Evolutionary conservation across 179 eudicot species (phyloP).

Genomic region (Nepenthes alata): DNA sequence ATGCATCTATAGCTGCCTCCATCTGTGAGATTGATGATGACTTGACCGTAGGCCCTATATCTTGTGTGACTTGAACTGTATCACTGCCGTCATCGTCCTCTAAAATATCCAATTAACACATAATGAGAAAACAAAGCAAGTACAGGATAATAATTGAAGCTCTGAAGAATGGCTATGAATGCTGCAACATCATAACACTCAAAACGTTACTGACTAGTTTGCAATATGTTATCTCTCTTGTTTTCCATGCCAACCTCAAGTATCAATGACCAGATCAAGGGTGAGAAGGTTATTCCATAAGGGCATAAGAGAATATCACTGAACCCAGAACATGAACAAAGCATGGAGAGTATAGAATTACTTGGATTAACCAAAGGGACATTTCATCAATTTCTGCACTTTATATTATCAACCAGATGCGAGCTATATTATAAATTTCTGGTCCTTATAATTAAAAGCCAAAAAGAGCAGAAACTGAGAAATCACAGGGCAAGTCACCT

Average conservation of each 20-base stretch:
- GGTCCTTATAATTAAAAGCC: too few relatives aligned
- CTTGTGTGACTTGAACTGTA: slow-evolving; percentile 31
- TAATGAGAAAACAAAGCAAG: slow-evolving; percentile 2
- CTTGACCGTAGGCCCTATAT: slow-evolving; percentile 51
- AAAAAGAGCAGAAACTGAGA: too few relatives aligned
- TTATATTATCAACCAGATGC: too few relatives aligned
- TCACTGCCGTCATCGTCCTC: slow-evolving; percentile 37
- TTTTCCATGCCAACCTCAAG: too few relatives aligned
- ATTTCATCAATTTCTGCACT: too few relatives aligned
- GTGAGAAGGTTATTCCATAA: not conserved
- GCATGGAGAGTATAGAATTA: too few relatives aligned
- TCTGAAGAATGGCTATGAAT: not conserved
- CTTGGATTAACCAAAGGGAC: too few relatives aligned
- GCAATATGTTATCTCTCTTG: not conserved
- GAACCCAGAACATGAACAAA: not conserved
- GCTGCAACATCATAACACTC: not conserved
- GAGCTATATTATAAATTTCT: too few relatives aligned
- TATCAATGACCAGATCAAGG: not conserved
- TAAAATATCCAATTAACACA: slow-evolving; percentile 7
- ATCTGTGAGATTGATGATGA: slow-evolving; percentile 54
- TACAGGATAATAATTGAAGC: not conserved
- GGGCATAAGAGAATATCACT: too few relatives aligned
- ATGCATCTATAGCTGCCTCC: slow-evolving; percentile 79
- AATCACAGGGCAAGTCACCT: too few relatives aligned
- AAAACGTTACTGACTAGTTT: not conserved